These are phyloP conservation scores for Diutina scorzettiae DNA, from an alignment of 1,139 yeast genomes.

Conservation along the genomic window DNA sequence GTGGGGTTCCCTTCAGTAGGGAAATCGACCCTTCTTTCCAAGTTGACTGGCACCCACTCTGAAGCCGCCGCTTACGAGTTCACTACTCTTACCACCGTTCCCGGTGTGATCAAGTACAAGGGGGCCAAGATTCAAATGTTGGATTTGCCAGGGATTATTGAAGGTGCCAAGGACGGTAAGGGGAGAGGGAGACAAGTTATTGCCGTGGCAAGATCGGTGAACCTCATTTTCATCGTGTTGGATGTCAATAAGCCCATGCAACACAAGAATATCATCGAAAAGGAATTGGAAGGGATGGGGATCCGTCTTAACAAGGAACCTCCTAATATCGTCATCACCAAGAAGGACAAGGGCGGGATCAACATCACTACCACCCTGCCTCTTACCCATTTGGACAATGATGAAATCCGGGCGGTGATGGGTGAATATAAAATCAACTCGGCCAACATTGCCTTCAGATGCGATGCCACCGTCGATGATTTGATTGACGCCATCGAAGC, in stretches of 20 bases:
- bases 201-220: conserved; percentile 92
- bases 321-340: conserved; percentile 72
- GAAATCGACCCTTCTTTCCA: conserved; percentile 77
- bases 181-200: conserved; percentile 97
- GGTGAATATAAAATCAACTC: conserved; percentile 88
- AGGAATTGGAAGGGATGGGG: conserved; percentile 89
- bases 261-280: conserved; percentile 76
- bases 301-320: conserved; percentile 70
- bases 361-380: conserved; percentile 74
- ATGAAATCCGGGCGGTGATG: conserved; percentile 93
- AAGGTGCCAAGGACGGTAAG: conserved; percentile 94
- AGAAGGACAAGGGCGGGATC: conserved; percentile 86
- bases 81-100: conserved; percentile 93
- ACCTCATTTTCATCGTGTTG: conserved; percentile 80
- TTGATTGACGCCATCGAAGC: conserved; percentile 88
- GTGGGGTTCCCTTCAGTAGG: conserved; percentile 98
- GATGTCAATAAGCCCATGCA: conserved; percentile 92
- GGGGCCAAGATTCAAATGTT: conserved; percentile 96
- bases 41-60: conserved; percentile 85
- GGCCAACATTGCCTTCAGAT: conserved; percentile 93
- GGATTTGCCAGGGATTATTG: conserved; percentile 93
- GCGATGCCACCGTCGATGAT: conserved; percentile 90
- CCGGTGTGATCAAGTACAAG: conserved; percentile 86
- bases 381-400: conserved; percentile 66
- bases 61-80: conserved; percentile 93